These are phyloP conservation scores for Isatis lusitanica DNA, from an alignment of 441 rosid species.

Conservation along the genomic window DNA sequence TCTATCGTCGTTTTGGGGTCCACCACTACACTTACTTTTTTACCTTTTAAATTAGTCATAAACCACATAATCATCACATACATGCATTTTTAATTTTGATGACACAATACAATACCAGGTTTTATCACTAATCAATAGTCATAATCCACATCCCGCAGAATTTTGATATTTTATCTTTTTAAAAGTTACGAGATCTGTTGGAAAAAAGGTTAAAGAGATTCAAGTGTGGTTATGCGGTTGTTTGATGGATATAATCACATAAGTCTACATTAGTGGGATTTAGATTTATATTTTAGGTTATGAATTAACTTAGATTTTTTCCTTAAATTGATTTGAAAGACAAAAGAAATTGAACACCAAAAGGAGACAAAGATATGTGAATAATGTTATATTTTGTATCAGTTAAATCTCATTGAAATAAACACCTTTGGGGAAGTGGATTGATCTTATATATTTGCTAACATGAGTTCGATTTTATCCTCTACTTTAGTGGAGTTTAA, in stretches of 20 bases:
- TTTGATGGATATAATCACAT: background rate
- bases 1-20: slow-evolving; percentile 1
- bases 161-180: background rate
- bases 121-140: background rate
- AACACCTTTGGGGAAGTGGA: background rate
- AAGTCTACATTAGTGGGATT: background rate
- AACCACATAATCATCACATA: background rate
- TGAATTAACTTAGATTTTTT: background rate
- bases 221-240: background rate
- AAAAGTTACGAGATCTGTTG: background rate
- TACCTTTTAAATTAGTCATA: background rate
- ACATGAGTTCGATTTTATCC: background rate
- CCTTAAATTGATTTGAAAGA: background rate
- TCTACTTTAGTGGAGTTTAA: background rate
- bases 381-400: background rate
- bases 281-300: background rate
- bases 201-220: background rate
- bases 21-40: background rate
- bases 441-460: background rate
- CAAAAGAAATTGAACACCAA: background rate
- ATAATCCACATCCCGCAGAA: background rate
- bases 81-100: background rate
- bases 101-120: background rate
- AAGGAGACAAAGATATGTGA: background rate
- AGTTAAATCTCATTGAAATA: background rate